Evolutionary conservation across 306 rosid species (phyloP), one percentile per base, ranked within the genome.

Genomic region (Dicorynia guianensis): DNA sequence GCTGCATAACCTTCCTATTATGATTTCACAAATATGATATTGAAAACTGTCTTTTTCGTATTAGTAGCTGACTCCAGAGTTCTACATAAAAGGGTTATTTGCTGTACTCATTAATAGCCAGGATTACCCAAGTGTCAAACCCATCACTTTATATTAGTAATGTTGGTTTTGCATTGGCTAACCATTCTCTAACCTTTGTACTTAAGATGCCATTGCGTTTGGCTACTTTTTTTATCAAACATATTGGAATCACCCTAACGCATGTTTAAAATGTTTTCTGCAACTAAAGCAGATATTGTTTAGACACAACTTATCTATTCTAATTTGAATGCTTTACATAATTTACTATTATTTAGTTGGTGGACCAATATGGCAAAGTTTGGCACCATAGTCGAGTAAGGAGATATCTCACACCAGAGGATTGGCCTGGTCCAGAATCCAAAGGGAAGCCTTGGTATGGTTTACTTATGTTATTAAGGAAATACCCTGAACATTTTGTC

Each of bases 401-500:
- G 84, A 87, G 91, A 54, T 96, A 96, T 86, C 98, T 96, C 3
- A 89, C 91, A 20, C 86, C 96, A 10, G 98, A 96, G 63, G 97
- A 90, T 11, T 90, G 93, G 96, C 80, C 93, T 35, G 89, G 96
- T 82, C 87, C 96, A 4, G 98, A 96, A 78, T 88, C 99, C 55
- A 96, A 96, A 87, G 97, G 94, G 58, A 96, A 96, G 79, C 99
- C 97, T 0, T 96, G 99, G 99, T 92, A 87, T 56, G 98, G 98
- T 39, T 82, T 96, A 78, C 97, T 96, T 25, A 90, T 89, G 98
- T 80, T 92, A 83, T 82, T 96, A 62, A 90, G 99, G 77, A 96
- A 93, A 83, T 96, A 96, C 82, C 99, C 99, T 1, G 99, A 96
- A 80, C 99, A 95, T 72, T 95, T 95, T 60, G 98, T 95, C 82